A percentile compares a stretch with the other conserved stretches of the same genome.
These are phyloP conservation scores for Kodamaea ohmeri DNA, from an alignment of 1,139 yeast genomes.

Conservation along the genomic window DNA sequence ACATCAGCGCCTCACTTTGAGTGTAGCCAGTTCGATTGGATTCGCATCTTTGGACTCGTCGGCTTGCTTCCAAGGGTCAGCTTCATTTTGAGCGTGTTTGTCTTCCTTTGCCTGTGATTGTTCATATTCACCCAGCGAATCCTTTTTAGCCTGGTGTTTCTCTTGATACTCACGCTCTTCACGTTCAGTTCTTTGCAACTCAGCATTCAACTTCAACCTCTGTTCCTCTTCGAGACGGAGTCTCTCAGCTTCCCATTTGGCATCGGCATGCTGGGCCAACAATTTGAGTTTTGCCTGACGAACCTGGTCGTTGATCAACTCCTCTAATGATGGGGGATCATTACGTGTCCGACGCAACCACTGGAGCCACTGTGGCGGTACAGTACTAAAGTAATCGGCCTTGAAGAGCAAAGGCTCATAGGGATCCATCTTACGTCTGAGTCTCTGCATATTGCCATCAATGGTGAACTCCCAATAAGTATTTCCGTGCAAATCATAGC, in stretches of 20 bases:
- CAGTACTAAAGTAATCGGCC: constrained; percentile 48
- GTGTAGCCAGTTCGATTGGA: constrained; percentile 35
- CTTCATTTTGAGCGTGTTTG: background rate
- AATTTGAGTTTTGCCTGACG: constrained; percentile 56
- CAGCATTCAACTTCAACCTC: constrained; percentile 29
- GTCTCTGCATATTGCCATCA: constrained; percentile 46
- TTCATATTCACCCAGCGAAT: background rate
- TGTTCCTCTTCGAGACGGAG: constrained; percentile 34
- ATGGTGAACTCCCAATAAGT: constrained; percentile 78
- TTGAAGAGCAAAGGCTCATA: constrained; percentile 37
- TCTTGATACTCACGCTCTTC: constrained; percentile 18
- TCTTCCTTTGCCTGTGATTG: background rate
- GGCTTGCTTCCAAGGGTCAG: constrained; percentile 34
- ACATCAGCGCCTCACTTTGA: constrained; percentile 29
- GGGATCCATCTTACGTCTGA: constrained; percentile 53
- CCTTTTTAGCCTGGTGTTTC: constrained; percentile 5
- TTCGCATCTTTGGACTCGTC: constrained; percentile 27
- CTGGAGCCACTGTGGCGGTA: constrained; percentile 76
- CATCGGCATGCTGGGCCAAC: constrained; percentile 59
- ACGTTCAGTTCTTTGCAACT: constrained; percentile 27
- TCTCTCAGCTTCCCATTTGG: constrained; percentile 51
- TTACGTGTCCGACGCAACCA: constrained; percentile 72
- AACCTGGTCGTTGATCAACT: constrained; percentile 54
- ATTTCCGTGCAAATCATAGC: constrained; percentile 79
- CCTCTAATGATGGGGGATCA: constrained; percentile 59